phyloP scores from a whole-genome alignment of 1,139 yeast genomes.

The Yamadazyma jaroonii region DNA sequence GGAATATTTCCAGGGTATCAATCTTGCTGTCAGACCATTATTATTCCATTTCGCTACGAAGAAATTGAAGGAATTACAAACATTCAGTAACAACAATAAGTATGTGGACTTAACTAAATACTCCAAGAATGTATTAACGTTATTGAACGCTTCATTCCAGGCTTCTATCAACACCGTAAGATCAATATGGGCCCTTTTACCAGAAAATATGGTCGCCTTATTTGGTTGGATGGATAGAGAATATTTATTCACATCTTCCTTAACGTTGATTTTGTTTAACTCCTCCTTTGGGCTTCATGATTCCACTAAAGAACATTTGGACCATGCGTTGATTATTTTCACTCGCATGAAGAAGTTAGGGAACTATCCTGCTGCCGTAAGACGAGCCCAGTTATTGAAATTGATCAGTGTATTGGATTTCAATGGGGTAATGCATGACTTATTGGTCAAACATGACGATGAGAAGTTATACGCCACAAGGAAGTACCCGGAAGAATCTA shows the following conservation, averaged over 20 bases:
- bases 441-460: conserved; percentile 59
- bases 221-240: conserved; percentile 92
- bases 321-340: conserved; percentile 68
- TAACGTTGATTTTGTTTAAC: conserved; percentile 71
- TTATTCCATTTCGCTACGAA: conserved; percentile 76
- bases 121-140: conserved; percentile 63
- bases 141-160: conserved; percentile 77
- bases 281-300: conserved; percentile 84
- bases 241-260: conserved; percentile 76
- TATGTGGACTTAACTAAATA: conserved; percentile 68
- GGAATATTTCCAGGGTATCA: conserved; percentile 83
- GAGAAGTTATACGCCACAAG: conserved; percentile 18
- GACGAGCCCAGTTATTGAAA: conserved; percentile 69
- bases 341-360: conserved; percentile 75
- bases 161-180: conserved; percentile 80
- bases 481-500: not conserved
- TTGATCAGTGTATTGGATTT: conserved; percentile 65
- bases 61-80: conserved; percentile 54
- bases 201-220: conserved; percentile 75
- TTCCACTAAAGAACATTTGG: conserved; percentile 68
- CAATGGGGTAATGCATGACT: conserved; percentile 58
- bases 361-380: conserved; percentile 72
- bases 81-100: conserved; percentile 40
- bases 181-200: conserved; percentile 68
- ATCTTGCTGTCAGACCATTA: conserved; percentile 77